Conservation (phyloP, 176 grass and related monocot genomes). For the Dactylis glomerata region DNA sequence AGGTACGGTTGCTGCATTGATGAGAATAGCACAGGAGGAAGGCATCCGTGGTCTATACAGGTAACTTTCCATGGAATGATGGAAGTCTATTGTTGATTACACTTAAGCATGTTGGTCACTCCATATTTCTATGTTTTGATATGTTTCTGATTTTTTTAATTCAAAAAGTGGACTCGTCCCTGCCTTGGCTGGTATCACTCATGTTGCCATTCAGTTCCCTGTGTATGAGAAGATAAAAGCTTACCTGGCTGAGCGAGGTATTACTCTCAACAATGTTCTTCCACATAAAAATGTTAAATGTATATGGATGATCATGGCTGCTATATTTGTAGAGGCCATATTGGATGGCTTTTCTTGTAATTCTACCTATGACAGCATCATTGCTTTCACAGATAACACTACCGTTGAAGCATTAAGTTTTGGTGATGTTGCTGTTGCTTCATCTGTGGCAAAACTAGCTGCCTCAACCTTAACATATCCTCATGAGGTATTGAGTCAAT, state of each 20-base stretch:
- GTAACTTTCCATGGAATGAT: constrained; percentile 28
- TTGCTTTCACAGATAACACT: constrained; percentile 73
- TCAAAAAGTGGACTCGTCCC: constrained; percentile 74
- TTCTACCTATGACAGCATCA: constrained; percentile 9
- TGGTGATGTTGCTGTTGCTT: constrained; percentile 95
- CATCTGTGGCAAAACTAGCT: constrained; percentile 84
- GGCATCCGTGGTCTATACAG: constrained; percentile 91
- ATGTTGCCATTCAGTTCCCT: constrained; percentile 98
- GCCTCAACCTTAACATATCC: constrained; percentile 95
- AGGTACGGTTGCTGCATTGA: constrained; percentile 73
- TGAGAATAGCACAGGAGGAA: constrained; percentile 78
- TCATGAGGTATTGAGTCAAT: constrained; percentile 64
- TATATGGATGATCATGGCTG: background rate
- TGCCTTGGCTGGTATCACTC: constrained; percentile 91
- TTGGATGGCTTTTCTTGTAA: constrained; percentile 7
- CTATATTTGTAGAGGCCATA: background rate
- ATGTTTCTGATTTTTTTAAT: constrained; percentile 16
- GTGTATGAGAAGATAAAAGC: constrained; percentile 86
- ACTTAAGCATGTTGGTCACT: background rate
- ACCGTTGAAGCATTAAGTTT: constrained; percentile 75
- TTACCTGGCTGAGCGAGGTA: constrained; percentile 92
- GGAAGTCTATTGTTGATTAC: background rate
- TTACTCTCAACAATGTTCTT: background rate
- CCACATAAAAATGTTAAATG: constrained; percentile 2
- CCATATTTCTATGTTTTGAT: constrained; percentile 27